These are phyloP conservation scores for Rhytidiadelphus loreus DNA, from an alignment of 225 moss, liverwort and hornwort genomes.

Conservation along the genomic window DNA sequence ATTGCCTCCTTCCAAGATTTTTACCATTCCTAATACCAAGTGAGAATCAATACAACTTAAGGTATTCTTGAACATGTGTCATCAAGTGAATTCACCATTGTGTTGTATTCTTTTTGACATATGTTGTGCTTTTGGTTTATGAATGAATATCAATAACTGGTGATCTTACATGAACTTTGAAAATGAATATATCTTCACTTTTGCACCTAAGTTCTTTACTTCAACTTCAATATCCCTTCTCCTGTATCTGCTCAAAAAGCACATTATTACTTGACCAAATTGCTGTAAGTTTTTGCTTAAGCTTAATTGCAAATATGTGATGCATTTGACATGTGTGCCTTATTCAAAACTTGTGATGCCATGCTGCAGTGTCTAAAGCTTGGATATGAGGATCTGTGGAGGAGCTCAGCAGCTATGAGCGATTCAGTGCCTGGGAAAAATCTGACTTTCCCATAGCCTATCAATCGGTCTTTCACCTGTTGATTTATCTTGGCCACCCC, in stretches of 20 bases:
- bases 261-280: neutral
- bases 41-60: neutral
- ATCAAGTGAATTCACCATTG: neutral
- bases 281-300: neutral
- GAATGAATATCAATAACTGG: neutral
- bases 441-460: too few relatives aligned
- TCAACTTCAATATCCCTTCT: neutral
- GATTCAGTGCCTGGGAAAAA: neutral
- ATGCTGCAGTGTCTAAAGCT: neutral
- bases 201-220: neutral
- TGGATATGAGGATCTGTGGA: neutral
- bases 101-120: neutral
- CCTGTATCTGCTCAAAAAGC: neutral
- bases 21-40: neutral
- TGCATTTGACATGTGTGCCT: neutral
- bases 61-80: neutral
- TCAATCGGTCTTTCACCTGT: neutral
- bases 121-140: neutral
- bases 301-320: neutral
- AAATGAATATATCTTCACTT: neutral
- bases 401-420: neutral
- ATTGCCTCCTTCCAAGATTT: neutral
- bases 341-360: neutral
- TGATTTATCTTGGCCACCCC: too few relatives aligned
- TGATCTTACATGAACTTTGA: neutral